A percentile compares a stretch with the other conserved stretches of the same genome.
These are phyloP conservation scores for Rhodotorula mucilaginosa DNA, from an alignment of 1,284 basidiomycete species.

Conservation along the genomic window DNA sequence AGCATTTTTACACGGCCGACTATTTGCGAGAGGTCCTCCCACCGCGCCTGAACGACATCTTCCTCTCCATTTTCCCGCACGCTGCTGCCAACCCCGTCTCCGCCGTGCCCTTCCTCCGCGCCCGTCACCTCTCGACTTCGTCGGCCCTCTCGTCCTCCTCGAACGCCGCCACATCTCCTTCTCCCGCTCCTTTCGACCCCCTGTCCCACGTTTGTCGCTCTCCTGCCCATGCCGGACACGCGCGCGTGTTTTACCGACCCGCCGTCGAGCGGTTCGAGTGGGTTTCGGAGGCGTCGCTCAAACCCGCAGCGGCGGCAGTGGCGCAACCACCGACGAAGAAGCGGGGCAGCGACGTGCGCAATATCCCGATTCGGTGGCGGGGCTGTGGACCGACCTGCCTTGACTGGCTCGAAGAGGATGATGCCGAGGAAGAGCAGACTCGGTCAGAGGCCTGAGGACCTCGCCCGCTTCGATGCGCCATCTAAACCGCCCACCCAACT, in stretches of 20 bases:
- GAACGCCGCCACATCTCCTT: background rate
- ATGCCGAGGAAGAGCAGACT: background rate
- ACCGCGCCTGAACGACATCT: conserved; percentile 25
- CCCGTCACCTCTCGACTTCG: conserved; percentile 9
- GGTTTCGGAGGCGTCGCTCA: conserved; percentile 30
- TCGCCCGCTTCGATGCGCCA: background rate
- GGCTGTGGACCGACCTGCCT: conserved; percentile 40
- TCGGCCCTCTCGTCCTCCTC: background rate
- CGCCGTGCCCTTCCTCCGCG: background rate
- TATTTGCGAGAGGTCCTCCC: conserved; percentile 3
- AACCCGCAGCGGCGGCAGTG: background rate
- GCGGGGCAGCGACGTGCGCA: conserved; percentile 6
- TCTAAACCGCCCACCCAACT: background rate
- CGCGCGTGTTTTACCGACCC: conserved; percentile 27
- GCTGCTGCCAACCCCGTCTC: conserved; percentile 1
- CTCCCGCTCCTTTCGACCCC: conserved; percentile 32
- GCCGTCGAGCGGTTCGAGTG: conserved; percentile 43
- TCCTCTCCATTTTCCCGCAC: conserved; percentile 15
- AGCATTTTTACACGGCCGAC: background rate
- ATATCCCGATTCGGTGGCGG: conserved; percentile 39
- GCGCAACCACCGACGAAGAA: background rate
- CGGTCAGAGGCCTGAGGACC: no score
- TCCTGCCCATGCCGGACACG: conserved; percentile 21
- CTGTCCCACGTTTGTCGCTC: conserved; percentile 32
- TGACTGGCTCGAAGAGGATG: conserved; percentile 40